Conservation (phyloP, 768 basidiomycete genomes). For the Dioszegia hungarica region DNA sequence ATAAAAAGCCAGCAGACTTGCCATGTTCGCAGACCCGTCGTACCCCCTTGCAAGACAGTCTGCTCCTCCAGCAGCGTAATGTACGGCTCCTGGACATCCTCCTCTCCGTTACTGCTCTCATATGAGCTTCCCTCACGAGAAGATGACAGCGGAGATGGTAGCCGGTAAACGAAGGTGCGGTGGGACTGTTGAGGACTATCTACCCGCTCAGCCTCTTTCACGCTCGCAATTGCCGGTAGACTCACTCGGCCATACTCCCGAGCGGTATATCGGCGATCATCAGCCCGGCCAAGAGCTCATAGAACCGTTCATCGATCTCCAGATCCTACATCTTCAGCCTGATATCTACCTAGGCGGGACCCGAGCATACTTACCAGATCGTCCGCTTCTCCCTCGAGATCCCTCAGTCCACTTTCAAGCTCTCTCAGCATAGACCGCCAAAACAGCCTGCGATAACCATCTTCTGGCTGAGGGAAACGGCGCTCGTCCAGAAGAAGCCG, state of each 20-base stretch:
- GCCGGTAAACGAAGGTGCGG: constrained; percentile 43
- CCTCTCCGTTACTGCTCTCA: neutral
- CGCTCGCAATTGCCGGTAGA: too few relatives aligned
- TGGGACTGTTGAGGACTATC: constrained; percentile 23
- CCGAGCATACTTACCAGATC: constrained; percentile 10
- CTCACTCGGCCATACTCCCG: neutral
- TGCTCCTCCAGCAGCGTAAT: constrained; percentile 47
- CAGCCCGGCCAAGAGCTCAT: constrained; percentile 32
- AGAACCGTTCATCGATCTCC: constrained; percentile 35
- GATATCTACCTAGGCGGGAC: neutral
- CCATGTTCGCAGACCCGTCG: constrained; percentile 48
- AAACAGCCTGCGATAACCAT: constrained; percentile 21
- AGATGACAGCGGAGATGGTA: neutral
- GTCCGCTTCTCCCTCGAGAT: constrained; percentile 1
- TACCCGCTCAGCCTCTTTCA: neutral
- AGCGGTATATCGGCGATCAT: constrained; percentile 17
- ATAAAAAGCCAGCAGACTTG: constrained; percentile 8
- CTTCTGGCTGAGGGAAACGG: constrained; percentile 5
- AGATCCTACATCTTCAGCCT: neutral
- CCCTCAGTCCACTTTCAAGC: constrained; percentile 22
- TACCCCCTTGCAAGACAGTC: constrained; percentile 43
- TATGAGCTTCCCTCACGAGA: too few relatives aligned
- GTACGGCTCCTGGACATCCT: constrained; percentile 4
- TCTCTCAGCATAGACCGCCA: constrained; percentile 21
- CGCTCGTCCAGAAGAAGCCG: constrained; percentile 15